These are phyloP conservation scores for Coemansia sp. DNA, from an alignment of 192 early-diverging fungal genomes.

Conservation along the genomic window DNA sequence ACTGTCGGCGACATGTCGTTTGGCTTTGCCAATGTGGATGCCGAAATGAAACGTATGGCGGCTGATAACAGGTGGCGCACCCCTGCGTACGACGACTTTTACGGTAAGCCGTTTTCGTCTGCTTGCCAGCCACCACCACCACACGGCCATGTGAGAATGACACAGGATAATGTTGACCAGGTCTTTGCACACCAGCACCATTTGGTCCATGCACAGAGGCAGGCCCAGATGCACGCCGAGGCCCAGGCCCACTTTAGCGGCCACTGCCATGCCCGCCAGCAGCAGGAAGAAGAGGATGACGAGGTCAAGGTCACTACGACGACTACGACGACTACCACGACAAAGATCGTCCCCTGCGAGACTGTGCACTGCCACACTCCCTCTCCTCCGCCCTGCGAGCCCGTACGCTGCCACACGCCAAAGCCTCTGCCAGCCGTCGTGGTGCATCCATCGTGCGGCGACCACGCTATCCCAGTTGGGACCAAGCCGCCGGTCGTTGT, in stretches of 20 bases:
- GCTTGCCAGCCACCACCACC: conserved; percentile 7
- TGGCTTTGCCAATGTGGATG: conserved; percentile 44
- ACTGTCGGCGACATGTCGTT: conserved; percentile 39
- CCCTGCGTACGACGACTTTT: conserved; percentile 21
- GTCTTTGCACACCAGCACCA: conserved; percentile 24
- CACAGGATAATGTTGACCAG: conserved; percentile 28
- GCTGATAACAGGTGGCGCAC: conserved; percentile 40
- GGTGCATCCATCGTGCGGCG: not conserved
- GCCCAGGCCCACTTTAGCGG: conserved; percentile 32
- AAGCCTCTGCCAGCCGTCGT: conserved; percentile 8
- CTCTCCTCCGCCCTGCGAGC: conserved; percentile 4
- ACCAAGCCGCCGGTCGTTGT: conserved; percentile 11
- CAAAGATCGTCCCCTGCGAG: conserved; percentile 16
- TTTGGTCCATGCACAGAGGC: conserved; percentile 20
- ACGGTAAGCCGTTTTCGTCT: conserved; percentile 18
- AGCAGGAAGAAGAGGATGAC: conserved; percentile 16
- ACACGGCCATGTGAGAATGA: conserved; percentile 25
- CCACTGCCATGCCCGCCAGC: conserved; percentile 22
- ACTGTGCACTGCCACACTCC: conserved; percentile 2
- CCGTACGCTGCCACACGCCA: conserved; percentile 3
- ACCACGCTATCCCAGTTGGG: conserved; percentile 30
- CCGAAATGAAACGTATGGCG: conserved; percentile 43
- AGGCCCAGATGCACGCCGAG: conserved; percentile 29
- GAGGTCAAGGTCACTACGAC: conserved; percentile 36
- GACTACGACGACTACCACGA: conserved; percentile 37